Base-by-base conservation (phyloP, 805 yeast genomes). In the Saccharomycopsis selenospora region DNA sequence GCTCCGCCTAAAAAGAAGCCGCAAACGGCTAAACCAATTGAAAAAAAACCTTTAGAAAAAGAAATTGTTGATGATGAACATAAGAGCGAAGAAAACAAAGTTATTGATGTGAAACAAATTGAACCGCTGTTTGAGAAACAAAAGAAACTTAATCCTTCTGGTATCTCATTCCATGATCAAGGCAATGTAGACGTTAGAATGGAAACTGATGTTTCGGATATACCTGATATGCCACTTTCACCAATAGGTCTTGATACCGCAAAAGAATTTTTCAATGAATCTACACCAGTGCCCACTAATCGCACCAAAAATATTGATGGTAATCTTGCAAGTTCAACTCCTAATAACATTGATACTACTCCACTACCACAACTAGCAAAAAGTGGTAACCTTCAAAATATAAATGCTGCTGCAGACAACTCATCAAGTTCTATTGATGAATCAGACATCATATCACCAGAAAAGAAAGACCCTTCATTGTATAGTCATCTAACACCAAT, bases 401-500 rank as follows among this genome's bases (percentile, higher is more conserved):
- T n/a, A n/a, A n/a, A n/a, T n/a, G n/a, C n/a, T n/a, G n/a, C n/a
- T n/a, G 41, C 11, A 8, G 11, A 40, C 5, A 20, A 29, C 24
- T 48, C 48, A 23, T 13, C 49, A 4, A 41, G 24, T 23, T 41
- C 43, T 4, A 42, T 49, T 26, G 56, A 53, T 5, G 56, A 50
- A 23, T 48, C 52, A 14, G 54, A 45, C 2, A 47, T 53, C 3
- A 44, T 50, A 6, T 50, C 56, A 5, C 54, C 56, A 1, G 54
- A 48, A 17, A 52, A 52, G 36, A 52, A 52, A 38, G 55, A 52
- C 33, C 55, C 55, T 6, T 38, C 53, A 2, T 40, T 52, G 33
- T 52, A 52, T 38, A 36, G 50, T 3, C 50, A 44, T 17, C 28
- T 42, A 14, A 47, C 47, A 11, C 53, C 55, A 4, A 6, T 50